Conservation (phyloP, 176 grass and related monocot genomes). For the Musa itinerans region DNA sequence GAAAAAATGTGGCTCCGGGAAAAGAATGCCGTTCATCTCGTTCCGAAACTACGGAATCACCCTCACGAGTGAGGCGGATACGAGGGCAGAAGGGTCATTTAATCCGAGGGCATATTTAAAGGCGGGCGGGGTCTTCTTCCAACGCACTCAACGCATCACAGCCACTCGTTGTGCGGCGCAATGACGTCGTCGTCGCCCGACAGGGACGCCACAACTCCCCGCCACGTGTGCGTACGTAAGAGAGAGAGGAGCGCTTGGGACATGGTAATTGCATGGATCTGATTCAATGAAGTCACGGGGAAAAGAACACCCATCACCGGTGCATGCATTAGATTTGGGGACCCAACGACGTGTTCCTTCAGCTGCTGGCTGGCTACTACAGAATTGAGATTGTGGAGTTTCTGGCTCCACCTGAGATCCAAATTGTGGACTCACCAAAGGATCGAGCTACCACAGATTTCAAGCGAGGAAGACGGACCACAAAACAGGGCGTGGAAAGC, state of each 20-base stretch:
- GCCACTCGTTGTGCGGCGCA: neutral
- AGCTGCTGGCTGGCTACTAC: too few relatives aligned
- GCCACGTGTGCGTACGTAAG: neutral
- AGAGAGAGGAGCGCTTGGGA: neutral
- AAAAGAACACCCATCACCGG: neutral
- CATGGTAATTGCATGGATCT: neutral
- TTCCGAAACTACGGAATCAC: neutral
- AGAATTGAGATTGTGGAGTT: neutral
- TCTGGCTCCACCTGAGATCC: neutral
- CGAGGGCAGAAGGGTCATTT: neutral
- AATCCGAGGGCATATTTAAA: neutral
- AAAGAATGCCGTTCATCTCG: neutral
- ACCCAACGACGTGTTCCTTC: neutral
- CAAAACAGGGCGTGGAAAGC: neutral
- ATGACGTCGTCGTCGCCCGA: neutral
- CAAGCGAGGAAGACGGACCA: neutral
- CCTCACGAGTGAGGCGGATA: neutral
- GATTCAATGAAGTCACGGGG: neutral
- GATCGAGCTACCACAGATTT: neutral
- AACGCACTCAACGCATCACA: neutral
- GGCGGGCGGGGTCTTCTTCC: neutral
- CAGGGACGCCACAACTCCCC: neutral
- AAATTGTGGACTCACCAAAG: neutral
- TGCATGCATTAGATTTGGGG: neutral
- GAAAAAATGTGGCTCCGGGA: neutral